Evolutionary conservation across 495 filamentous ascomycete species (phyloP).

Genomic region (Neurospora terricola): DNA sequence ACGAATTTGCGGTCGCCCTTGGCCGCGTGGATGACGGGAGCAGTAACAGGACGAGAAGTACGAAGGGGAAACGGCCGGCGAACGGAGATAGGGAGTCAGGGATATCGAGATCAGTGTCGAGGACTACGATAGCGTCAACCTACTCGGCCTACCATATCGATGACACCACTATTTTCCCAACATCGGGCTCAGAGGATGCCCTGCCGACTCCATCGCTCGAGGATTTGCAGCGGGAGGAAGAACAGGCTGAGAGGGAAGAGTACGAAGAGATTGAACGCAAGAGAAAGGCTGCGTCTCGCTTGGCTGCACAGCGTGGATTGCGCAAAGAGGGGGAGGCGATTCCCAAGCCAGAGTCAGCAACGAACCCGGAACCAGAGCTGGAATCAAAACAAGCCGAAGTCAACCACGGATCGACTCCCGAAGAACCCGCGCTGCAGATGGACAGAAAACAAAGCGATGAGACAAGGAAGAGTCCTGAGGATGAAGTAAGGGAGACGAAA

Average conservation of each 20-base stretch:
- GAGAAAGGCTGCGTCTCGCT: constrained; percentile 57
- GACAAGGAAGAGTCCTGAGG: not conserved
- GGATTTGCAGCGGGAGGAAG: constrained; percentile 71
- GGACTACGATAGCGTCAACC: constrained; percentile 42
- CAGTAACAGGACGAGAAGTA: constrained; percentile 54
- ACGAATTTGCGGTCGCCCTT: constrained; percentile 80
- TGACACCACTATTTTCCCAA: constrained; percentile 17
- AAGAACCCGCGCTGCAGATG: not conserved
- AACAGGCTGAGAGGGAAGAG: constrained; percentile 55
- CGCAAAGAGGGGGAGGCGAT: constrained; percentile 24
- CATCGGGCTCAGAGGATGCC: constrained; percentile 15
- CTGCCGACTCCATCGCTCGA: constrained; percentile 48
- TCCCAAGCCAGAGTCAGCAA: constrained; percentile 8
- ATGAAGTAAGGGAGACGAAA: constrained; percentile 9
- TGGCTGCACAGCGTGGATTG: constrained; percentile 65
- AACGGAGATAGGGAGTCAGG: constrained; percentile 26
- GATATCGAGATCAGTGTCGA: constrained; percentile 45
- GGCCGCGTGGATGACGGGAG: constrained; percentile 65
- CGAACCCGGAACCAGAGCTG: not conserved
- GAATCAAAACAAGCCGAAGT: not conserved
- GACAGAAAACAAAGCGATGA: not conserved
- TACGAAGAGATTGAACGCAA: constrained; percentile 59
- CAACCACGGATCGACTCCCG: not conserved
- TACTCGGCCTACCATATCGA: constrained; percentile 23
- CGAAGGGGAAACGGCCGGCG: constrained; percentile 49